Conservation (phyloP, 2,329 filamentous ascomycete species). For the Basipetospora chlamydospora region DNA sequence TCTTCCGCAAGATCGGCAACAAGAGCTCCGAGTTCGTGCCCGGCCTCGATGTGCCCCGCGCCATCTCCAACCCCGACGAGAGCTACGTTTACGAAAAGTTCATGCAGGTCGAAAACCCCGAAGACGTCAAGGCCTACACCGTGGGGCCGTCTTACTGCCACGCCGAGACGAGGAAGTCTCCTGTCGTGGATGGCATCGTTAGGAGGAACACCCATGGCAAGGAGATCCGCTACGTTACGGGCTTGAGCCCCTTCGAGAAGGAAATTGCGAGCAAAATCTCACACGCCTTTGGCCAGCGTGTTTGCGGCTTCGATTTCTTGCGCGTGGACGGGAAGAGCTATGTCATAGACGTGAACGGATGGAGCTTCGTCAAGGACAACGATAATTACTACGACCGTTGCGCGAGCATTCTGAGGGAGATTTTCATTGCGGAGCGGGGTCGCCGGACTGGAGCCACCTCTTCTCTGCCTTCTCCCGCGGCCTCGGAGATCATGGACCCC, state of each 20-base stretch:
- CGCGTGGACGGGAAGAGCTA: conserved; percentile 82
- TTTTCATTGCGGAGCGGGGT: conserved; percentile 70
- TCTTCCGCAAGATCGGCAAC: conserved; percentile 96
- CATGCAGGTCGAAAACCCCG: conserved; percentile 87
- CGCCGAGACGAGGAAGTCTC: conserved; percentile 91
- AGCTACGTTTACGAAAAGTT: conserved; percentile 98
- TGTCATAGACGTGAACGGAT: conserved; percentile 97
- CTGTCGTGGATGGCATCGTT: conserved; percentile 90
- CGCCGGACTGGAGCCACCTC: conserved; percentile 43
- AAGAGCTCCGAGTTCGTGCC: conserved; percentile 93
- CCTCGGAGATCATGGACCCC: conserved; percentile 24
- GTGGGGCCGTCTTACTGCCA: conserved; percentile 89
- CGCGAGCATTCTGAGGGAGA: conserved; percentile 69
- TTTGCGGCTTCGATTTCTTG: conserved; percentile 90
- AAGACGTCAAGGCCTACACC: conserved; percentile 97
- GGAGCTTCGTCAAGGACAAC: conserved; percentile 99
- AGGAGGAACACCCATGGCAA: conserved; percentile 95
- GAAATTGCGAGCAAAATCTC: conserved; percentile 83
- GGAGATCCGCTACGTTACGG: conserved; percentile 88
- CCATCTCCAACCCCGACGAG: conserved; percentile 62
- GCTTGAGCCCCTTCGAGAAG: conserved; percentile 64
- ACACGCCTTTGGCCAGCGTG: conserved; percentile 79
- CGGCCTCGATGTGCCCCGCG: conserved; percentile 60
- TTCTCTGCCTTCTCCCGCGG: conserved; percentile 24
- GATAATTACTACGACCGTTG: conserved; percentile 95